Evolutionary conservation across 2,329 filamentous ascomycete genomes (phyloP).

Genomic region (Pleomassaria siparia): DNA sequence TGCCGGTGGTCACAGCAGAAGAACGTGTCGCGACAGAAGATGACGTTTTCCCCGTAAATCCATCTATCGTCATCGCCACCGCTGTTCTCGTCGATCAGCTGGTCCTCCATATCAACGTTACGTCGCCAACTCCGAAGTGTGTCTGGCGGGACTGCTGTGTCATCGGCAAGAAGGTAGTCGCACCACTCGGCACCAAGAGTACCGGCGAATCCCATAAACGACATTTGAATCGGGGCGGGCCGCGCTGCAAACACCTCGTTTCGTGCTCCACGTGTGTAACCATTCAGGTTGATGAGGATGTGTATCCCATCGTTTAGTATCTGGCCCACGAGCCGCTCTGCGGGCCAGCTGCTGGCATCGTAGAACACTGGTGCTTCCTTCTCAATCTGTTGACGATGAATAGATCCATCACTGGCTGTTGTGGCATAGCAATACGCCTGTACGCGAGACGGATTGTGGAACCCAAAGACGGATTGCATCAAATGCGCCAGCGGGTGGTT

Average conservation of each 20-base stretch:
- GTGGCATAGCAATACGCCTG: conserved; percentile 96
- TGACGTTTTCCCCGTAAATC: conserved; percentile 96
- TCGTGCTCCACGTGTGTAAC: conserved; percentile 92
- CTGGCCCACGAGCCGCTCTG: conserved; percentile 80
- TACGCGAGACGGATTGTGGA: conserved; percentile 73
- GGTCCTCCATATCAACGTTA: conserved; percentile 74
- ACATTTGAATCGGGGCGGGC: conserved; percentile 96
- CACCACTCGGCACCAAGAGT: conserved; percentile 98
- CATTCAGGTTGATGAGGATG: conserved; percentile 95
- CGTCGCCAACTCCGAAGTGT: conserved; percentile 79
- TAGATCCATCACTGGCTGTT: conserved; percentile 83
- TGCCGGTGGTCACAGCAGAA: conserved; percentile 98
- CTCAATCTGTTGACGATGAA: conserved; percentile 91
- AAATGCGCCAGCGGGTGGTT: conserved; percentile 95
- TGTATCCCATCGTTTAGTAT: conserved; percentile 88
- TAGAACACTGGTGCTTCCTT: conserved; percentile 86
- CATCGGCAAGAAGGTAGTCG: conserved; percentile 91
- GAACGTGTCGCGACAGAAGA: conserved; percentile 92
- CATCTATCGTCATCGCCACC: conserved; percentile 73
- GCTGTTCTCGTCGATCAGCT: conserved; percentile 62
- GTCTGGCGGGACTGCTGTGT: conserved; percentile 77
- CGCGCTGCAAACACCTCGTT: conserved; percentile 97
- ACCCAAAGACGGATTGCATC: conserved; percentile 97
- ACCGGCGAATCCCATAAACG: conserved; percentile 98
- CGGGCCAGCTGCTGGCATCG: conserved; percentile 83